Percentiles rank a stretch among this genome's conserved stretches.
Conservation (phyloP, 2,329 filamentous ascomycete genomes). For the Colletotrichum sp. region DNA sequence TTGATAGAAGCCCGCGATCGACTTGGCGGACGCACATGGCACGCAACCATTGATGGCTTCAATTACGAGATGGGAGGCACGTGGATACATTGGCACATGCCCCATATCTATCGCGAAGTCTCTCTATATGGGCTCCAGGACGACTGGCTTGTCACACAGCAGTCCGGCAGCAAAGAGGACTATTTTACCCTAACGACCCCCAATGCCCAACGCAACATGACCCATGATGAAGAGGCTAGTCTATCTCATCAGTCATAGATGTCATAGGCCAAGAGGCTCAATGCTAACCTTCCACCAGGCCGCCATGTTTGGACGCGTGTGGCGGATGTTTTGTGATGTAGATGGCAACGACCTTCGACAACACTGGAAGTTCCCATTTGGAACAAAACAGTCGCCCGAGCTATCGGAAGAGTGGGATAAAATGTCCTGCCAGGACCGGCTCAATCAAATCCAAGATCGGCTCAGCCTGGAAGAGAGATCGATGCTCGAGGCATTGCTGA, state of each 20-base stretch:
- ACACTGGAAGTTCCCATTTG: conserved; percentile 3
- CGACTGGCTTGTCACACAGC: neutral
- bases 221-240: neutral
- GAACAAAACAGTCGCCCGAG: conserved; percentile 3
- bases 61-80: conserved; percentile 47
- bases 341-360: neutral
- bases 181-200: neutral
- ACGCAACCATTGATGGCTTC: conserved; percentile 36
- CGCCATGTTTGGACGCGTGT: conserved; percentile 27
- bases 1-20: conserved; percentile 45
- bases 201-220: neutral
- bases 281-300: neutral
- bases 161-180: neutral
- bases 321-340: neutral
- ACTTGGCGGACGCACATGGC: conserved; percentile 45
- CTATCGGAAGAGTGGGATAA: conserved; percentile 21
- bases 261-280: neutral
- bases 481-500: conserved; percentile 27
- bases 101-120: neutral
- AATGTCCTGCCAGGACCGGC: conserved; percentile 30
- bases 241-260: neutral
- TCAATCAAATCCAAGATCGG: conserved; percentile 30
- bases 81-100: conserved; percentile 38
- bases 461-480: conserved; percentile 30
- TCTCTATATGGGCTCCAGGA: neutral